phyloP scores from a whole-genome alignment of 2,329 filamentous ascomycete genomes.

The Uncinocarpus reesii region DNA sequence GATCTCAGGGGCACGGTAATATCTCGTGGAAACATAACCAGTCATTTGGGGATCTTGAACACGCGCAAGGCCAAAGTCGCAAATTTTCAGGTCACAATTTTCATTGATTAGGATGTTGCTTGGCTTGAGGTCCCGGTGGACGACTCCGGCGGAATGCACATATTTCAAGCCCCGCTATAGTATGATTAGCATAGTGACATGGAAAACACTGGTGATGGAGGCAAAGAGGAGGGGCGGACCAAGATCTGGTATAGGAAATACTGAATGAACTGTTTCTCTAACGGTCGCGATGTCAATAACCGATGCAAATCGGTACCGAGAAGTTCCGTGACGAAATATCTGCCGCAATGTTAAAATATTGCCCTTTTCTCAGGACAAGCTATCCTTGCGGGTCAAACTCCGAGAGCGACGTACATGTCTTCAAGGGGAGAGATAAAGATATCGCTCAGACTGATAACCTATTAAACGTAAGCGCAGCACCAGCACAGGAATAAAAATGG shows the following conservation, averaged over 20 bases:
- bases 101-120: conserved; percentile 99
- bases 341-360: conserved; percentile 33
- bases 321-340: conserved; percentile 96
- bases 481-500: not conserved
- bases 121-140: conserved; percentile 94
- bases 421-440: conserved; percentile 99
- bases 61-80: conserved; percentile 92
- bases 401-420: conserved; percentile 65
- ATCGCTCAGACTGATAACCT: conserved; percentile 97
- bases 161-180: conserved; percentile 89
- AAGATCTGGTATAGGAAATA: conserved; percentile 99
- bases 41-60: conserved; percentile 99
- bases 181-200: not conserved
- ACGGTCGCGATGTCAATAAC: conserved; percentile 82
- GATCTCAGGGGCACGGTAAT: conserved; percentile 97
- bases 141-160: conserved; percentile 94
- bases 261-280: conserved; percentile 99
- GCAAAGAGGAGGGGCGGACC: conserved; percentile 47
- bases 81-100: conserved; percentile 99
- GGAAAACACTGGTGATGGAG: not conserved
- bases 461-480: conserved; percentile 14
- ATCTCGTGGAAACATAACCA: conserved; percentile 94
- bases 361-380: too few relatives aligned
- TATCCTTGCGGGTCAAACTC: too few relatives aligned
- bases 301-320: conserved; percentile 94